Evolutionary conservation across 495 filamentous ascomycete species (phyloP).

Genomic region (Margaritispora aquatica): DNA sequence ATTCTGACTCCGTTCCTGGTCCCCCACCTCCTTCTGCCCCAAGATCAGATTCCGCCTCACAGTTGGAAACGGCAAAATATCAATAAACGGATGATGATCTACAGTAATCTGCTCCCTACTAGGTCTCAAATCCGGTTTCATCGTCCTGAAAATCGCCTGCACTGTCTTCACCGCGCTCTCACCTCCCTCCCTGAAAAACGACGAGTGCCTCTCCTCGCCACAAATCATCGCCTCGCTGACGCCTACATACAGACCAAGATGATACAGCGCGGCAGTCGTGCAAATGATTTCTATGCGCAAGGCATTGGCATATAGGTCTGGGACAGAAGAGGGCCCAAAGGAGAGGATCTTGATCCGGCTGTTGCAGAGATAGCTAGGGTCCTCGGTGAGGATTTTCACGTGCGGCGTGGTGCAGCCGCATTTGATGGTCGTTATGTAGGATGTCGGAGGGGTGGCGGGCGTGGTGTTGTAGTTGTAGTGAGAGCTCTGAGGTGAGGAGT

Average conservation of each 20-base stretch:
- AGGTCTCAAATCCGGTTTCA: not conserved
- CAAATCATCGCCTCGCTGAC: not conserved
- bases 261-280: not conserved
- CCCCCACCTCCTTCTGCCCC: constrained; percentile 5
- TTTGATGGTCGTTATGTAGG: not conserved
- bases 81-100: constrained; percentile 4
- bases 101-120: constrained; percentile 2
- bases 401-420: not conserved
- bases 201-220: not conserved
- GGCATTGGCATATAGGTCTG: not conserved
- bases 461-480: not conserved
- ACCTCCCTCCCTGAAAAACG: not conserved
- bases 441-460: not conserved
- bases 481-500: no score
- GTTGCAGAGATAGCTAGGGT: not conserved
- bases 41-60: not conserved
- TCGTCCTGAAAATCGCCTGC: not conserved
- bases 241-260: not conserved
- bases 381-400: not conserved
- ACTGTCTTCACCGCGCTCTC: not conserved
- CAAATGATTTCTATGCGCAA: not conserved
- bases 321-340: not conserved
- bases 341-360: not conserved
- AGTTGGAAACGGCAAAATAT: constrained; percentile 3
- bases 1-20: no score